Evolutionary conservation across 2,329 filamentous ascomycete genomes (phyloP), one percentile per base, ranked within the genome.

Genomic region (Sporothrix inflata): DNA sequence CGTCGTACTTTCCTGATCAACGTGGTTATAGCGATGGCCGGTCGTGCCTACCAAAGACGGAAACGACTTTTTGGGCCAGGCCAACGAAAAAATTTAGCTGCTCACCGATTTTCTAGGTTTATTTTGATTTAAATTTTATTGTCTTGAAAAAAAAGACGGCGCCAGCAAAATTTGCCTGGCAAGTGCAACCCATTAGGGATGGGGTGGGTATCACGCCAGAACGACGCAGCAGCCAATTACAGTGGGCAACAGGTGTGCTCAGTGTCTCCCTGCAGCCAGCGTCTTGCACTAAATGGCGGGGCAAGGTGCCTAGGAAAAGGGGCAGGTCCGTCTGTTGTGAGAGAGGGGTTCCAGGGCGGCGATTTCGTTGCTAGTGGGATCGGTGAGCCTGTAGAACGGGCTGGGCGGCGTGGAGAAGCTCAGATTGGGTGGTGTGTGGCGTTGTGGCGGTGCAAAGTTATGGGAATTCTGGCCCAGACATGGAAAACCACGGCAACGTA

Each of bases 211-310:
- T n/a, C 8, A 7, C 55, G 21, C 38, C 57, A 42, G 34, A 12
- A 63, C 9, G 57, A 42, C 34, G 34, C 57, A 42, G 38, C 57
- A 42, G 16, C 57, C 34, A 42, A 42, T 63, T 45, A 65, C 60
- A 27, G 21, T 38, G 16, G 60, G 38, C 60, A 65, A 27, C 6
- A 12, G n/a, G 57, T 38, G 24, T 42, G 19, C 34, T 57, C 27
- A 57, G 11, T 21, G 34, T 30, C 40, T 63, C n/a, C 34, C 57
- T 40, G 57, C 61, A 47, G 38, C 5, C 40, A 55, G 16, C 14
- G 21, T 47, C 34, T 16, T 19, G 68, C 51, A 70, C 51, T 60
- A 60, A 70, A 70, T 70, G 55, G 68, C 68, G 68, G 68, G 68
- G 53, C 40, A 63, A 40, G 61, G 9, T 5, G 61, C 21, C 38